Evolutionary conservation across 352 stramenopile species (phyloP).

Genomic region (Globisporangium perplexum): DNA sequence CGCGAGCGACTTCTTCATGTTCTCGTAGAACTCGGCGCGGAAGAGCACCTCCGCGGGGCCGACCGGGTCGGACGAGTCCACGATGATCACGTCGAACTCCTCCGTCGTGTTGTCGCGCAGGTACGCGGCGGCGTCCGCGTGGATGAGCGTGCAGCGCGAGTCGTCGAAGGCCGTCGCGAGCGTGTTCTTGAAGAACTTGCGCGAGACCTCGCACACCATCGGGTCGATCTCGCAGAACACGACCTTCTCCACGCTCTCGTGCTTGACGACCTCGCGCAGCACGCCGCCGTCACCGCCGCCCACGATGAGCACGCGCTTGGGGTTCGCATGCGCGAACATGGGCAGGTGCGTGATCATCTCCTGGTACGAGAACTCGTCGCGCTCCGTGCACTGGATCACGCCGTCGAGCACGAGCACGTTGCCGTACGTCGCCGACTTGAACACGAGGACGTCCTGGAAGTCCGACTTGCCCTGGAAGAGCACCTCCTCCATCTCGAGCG

Average conservation of each 20-base stretch:
- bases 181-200: constrained; percentile 89
- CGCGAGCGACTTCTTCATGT: constrained; percentile 88
- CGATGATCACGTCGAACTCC: constrained; percentile 96
- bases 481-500: constrained; percentile 91
- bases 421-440: constrained; percentile 96
- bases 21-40: constrained; percentile 93
- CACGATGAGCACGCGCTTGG: constrained; percentile 97
- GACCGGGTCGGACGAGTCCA: constrained; percentile 95
- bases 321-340: constrained; percentile 94
- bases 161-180: constrained; percentile 95
- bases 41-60: constrained; percentile 95
- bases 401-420: constrained; percentile 98
- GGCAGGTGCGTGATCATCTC: constrained; percentile 99
- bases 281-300: constrained; percentile 98
- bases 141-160: constrained; percentile 91
- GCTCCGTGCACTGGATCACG: constrained; percentile 98
- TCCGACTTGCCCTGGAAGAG: constrained; percentile 96
- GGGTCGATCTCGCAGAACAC: constrained; percentile 99
- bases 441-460: constrained; percentile 98
- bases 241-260: constrained; percentile 94
- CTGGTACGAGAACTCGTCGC: constrained; percentile 99
- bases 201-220: constrained; percentile 95
- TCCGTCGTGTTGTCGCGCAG: constrained; percentile 70
- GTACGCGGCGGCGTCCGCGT: constrained; percentile 90
- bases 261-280: constrained; percentile 93